A percentile compares a stretch with the other conserved stretches of the same genome.
phyloP scores from a whole-genome alignment of 805 yeast species.

The Sporopachydermia quercuum region DNA sequence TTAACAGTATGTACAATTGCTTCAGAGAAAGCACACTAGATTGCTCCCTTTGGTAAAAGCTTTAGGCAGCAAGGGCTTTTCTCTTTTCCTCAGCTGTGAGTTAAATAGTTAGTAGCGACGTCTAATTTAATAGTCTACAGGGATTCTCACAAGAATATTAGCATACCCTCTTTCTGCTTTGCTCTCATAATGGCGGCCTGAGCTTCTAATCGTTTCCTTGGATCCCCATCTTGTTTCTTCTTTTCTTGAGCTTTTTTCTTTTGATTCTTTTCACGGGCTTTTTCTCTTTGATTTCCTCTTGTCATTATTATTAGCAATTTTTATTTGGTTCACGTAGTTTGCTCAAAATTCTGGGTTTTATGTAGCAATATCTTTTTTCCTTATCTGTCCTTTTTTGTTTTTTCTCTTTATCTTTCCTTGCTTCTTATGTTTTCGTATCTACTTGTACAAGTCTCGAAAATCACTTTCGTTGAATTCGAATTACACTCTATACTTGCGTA shows the following conservation, averaged over 20 bases:
- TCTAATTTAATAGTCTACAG: too few relatives aligned
- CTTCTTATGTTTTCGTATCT: too few relatives aligned
- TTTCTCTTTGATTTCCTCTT: constrained; percentile 93
- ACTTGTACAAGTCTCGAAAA: too few relatives aligned
- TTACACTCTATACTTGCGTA: too few relatives aligned
- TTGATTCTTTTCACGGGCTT: constrained; percentile 81
- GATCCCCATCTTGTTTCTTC: constrained; percentile 74
- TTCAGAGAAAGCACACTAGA: too few relatives aligned
- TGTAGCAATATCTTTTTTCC: constrained; percentile 6
- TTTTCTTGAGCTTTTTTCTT: constrained; percentile 29
- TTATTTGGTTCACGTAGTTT: background rate
- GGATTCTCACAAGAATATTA: too few relatives aligned
- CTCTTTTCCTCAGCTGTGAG: constrained; percentile 2
- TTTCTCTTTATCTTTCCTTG: too few relatives aligned
- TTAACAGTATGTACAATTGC: too few relatives aligned
- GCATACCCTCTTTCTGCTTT: constrained; percentile 73
- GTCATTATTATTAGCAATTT: constrained; percentile 39
- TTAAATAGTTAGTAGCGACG: too few relatives aligned
- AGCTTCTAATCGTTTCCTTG: constrained; percentile 67
- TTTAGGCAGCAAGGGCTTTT: background rate
- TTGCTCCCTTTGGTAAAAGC: background rate
- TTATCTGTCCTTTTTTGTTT: too few relatives aligned
- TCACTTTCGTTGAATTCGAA: too few relatives aligned
- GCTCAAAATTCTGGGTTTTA: constrained; percentile 2
- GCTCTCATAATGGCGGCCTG: constrained; percentile 86